Conservation (phyloP, 108 stramenopile genomes). For the Ochromonas danica region DNA sequence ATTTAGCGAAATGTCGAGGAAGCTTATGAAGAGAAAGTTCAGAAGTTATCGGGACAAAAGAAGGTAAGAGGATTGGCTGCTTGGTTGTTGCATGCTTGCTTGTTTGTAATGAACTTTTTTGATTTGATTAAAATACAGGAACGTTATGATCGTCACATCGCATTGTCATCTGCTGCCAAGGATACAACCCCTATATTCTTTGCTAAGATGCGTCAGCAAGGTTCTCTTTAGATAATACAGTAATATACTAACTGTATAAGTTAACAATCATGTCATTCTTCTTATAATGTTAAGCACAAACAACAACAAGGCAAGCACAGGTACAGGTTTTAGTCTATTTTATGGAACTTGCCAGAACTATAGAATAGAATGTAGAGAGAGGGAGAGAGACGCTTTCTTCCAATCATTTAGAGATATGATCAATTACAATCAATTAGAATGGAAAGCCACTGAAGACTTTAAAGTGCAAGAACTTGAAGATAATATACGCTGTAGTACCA, state of each 20-base stretch:
- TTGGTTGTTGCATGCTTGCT: neutral
- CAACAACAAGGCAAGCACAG: too few relatives aligned
- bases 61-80: neutral
- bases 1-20: neutral
- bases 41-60: neutral
- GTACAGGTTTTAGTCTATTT: too few relatives aligned
- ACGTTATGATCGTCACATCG: neutral
- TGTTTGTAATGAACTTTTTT: neutral
- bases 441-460: too few relatives aligned
- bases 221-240: too few relatives aligned
- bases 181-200: neutral
- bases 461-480: constrained; percentile 85
- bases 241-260: too few relatives aligned
- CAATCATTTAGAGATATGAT: too few relatives aligned
- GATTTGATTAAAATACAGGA: neutral
- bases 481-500: constrained; percentile 75
- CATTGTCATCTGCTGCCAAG: neutral
- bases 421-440: too few relatives aligned
- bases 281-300: too few relatives aligned
- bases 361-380: too few relatives aligned
- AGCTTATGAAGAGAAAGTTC: neutral
- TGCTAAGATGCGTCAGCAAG: constrained; percentile 6
- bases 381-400: too few relatives aligned
- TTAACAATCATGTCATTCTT: too few relatives aligned
- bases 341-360: too few relatives aligned